These are phyloP conservation scores for Inonotus obliquus DNA, from an alignment of 1,284 basidiomycete species.

Conservation along the genomic window DNA sequence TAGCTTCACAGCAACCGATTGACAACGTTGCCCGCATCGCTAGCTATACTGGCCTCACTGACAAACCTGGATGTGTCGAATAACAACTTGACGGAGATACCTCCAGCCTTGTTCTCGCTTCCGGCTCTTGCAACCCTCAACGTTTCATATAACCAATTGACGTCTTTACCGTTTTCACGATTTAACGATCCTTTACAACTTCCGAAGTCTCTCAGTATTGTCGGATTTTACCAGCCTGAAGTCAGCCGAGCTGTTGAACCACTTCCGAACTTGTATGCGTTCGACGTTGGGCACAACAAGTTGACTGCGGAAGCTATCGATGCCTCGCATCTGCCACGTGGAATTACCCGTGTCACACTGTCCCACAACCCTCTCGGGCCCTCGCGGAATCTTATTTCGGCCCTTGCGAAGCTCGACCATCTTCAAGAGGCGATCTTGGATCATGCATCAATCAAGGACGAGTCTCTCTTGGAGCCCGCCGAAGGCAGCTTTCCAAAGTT, in stretches of 20 bases:
- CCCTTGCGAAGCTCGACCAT: conserved; percentile 42
- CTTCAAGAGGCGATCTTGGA: conserved; percentile 58
- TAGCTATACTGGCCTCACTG: conserved; percentile 29
- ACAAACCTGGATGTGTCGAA: conserved; percentile 65
- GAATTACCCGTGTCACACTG: conserved; percentile 39
- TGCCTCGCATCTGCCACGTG: conserved; percentile 5
- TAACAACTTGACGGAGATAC: conserved; percentile 58
- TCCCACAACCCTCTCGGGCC: conserved; percentile 34
- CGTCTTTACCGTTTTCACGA: conserved; percentile 56
- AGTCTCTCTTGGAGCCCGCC: conserved; percentile 42
- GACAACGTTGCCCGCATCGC: conserved; percentile 41
- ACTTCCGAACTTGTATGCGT: conserved; percentile 52
- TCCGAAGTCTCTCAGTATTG: conserved; percentile 27
- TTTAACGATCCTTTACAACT: conserved; percentile 31
- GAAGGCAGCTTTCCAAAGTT: conserved; percentile 44
- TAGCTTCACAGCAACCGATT: conserved; percentile 75
- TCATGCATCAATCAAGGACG: conserved; percentile 53
- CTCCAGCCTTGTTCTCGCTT: conserved; percentile 59
- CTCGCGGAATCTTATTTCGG: conserved; percentile 39
- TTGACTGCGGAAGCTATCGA: conserved; percentile 48
- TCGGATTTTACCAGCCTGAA: conserved; percentile 57
- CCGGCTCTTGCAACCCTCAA: conserved; percentile 62
- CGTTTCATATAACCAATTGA: conserved; percentile 63
- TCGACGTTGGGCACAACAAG: conserved; percentile 63
- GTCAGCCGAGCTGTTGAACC: conserved; percentile 57